phyloP scores from a whole-genome alignment of 768 basidiomycete species.

The Aureoboletus auriporus region DNA sequence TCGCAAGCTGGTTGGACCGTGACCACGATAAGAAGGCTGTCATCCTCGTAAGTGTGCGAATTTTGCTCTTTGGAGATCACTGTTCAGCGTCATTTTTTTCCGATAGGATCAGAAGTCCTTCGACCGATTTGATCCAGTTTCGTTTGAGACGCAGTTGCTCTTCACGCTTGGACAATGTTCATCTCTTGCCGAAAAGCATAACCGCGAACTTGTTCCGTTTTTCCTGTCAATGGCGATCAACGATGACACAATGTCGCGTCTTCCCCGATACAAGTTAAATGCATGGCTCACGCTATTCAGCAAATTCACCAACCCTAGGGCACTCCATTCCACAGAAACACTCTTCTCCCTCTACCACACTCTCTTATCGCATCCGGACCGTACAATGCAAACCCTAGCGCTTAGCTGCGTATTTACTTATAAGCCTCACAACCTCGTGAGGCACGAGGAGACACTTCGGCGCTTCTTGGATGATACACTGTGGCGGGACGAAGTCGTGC shows the following conservation, averaged over 20 bases:
- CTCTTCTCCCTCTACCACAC: constrained; percentile 64
- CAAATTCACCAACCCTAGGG: constrained; percentile 92
- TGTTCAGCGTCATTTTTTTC: background rate
- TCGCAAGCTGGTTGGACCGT: constrained; percentile 45
- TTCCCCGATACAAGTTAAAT: constrained; percentile 59
- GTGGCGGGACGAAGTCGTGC: constrained; percentile 85
- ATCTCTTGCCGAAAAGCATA: constrained; percentile 79
- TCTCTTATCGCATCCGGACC: constrained; percentile 85
- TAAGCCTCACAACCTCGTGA: constrained; percentile 55
- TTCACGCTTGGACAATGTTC: constrained; percentile 63
- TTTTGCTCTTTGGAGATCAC: background rate
- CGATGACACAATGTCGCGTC: constrained; percentile 31
- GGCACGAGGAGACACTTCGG: constrained; percentile 61
- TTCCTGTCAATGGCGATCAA: constrained; percentile 56
- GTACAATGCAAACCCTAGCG: constrained; percentile 67
- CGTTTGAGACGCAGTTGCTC: constrained; percentile 83
- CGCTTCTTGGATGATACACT: constrained; percentile 77
- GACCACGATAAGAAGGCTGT: constrained; percentile 29
- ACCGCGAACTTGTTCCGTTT: constrained; percentile 79
- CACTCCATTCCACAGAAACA: constrained; percentile 62
- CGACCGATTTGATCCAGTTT: constrained; percentile 66
- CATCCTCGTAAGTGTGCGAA: constrained; percentile 27
- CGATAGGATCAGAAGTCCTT: constrained; percentile 35
- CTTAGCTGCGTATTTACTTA: constrained; percentile 80
- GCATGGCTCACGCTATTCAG: constrained; percentile 84